phyloP scores from a whole-genome alignment of 129 eudicot species.

The Glebionis coronaria region DNA sequence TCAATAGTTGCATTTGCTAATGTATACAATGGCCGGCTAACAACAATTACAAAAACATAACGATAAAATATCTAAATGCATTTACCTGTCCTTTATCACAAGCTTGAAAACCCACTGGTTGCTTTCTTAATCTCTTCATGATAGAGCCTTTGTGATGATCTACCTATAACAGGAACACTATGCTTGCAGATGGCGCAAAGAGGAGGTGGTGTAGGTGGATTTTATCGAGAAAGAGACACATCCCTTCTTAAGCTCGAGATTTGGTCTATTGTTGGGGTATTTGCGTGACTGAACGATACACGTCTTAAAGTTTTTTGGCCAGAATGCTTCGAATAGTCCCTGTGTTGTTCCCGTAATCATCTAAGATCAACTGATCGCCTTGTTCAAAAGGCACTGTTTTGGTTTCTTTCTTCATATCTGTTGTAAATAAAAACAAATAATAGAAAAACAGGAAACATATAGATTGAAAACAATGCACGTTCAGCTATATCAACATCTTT shows the following conservation, averaged over 20 bases:
- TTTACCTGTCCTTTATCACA: no score
- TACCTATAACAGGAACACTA: slow-evolving; percentile 36
- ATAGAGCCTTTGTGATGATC: slow-evolving; percentile 42
- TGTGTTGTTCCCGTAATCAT: slow-evolving; percentile 14
- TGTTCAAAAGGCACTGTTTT: slow-evolving; percentile 7
- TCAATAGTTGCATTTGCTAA: no score
- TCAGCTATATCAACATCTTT: no score
- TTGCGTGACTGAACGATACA: slow-evolving; percentile 19
- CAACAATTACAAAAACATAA: no score
- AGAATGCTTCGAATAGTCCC: slow-evolving; percentile 6
- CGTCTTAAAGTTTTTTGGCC: slow-evolving; percentile 21
- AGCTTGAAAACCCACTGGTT: slow-evolving; percentile 42
- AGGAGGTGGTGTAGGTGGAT: slow-evolving; percentile 42
- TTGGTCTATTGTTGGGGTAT: slow-evolving; percentile 28
- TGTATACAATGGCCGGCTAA: no score
- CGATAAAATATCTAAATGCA: no score
- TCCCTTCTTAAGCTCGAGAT: slow-evolving; percentile 44
- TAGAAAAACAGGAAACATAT: slow-evolving; percentile 6
- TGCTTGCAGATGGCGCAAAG: slow-evolving; percentile 45
- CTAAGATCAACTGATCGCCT: slow-evolving; percentile 21
- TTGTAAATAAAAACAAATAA: neutral
- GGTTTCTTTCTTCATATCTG: slow-evolving; percentile 28
- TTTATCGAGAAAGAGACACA: slow-evolving; percentile 35
- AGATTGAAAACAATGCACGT: no score
- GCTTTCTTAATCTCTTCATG: slow-evolving; percentile 43